Percentiles rank a stretch among this genome's conserved stretches.
These are phyloP conservation scores for Trichoderma koningiopsis DNA, from an alignment of 2,329 filamentous ascomycete species.

Conservation along the genomic window DNA sequence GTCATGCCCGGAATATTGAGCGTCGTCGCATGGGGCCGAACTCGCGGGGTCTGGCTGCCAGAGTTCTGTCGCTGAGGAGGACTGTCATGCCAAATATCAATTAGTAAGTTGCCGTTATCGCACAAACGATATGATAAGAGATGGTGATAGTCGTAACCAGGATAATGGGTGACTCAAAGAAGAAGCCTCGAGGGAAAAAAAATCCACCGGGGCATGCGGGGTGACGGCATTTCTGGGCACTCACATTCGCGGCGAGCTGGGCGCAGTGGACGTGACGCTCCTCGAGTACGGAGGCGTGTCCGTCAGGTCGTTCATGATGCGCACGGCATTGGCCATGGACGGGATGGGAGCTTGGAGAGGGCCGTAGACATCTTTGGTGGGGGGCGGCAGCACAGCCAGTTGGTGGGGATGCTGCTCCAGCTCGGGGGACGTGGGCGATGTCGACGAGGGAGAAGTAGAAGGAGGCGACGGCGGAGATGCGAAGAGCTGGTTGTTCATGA, in stretches of 20 bases:
- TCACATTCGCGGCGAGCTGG: slow-evolving; percentile 61
- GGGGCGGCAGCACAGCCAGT: slow-evolving; percentile 40
- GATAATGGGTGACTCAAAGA: background rate
- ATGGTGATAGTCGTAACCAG: background rate
- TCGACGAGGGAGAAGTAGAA: slow-evolving; percentile 33
- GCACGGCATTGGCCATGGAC: slow-evolving; percentile 46
- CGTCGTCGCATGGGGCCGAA: slow-evolving; percentile 84
- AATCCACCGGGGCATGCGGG: background rate
- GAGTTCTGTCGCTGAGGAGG: slow-evolving; percentile 73
- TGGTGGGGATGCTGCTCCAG: slow-evolving; percentile 39
- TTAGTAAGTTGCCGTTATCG: background rate
- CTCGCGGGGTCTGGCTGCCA: slow-evolving; percentile 73
- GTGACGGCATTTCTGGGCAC: slow-evolving; percentile 33
- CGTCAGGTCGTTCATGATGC: slow-evolving; percentile 48
- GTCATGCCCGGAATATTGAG: slow-evolving; percentile 97
- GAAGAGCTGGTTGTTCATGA: slow-evolving; percentile 48
- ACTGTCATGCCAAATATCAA: slow-evolving; percentile 45
- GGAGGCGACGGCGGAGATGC: slow-evolving; percentile 38
- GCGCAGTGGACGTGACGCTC: slow-evolving; percentile 61
- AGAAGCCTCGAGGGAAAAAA: background rate
- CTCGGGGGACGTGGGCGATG: slow-evolving; percentile 37
- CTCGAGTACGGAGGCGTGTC: slow-evolving; percentile 59
- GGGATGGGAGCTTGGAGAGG: slow-evolving; percentile 33
- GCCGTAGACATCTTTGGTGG: slow-evolving; percentile 38
- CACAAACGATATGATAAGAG: background rate